Conservation (phyloP, 2,329 filamentous ascomycete genomes). For the Microcera coccophila region DNA sequence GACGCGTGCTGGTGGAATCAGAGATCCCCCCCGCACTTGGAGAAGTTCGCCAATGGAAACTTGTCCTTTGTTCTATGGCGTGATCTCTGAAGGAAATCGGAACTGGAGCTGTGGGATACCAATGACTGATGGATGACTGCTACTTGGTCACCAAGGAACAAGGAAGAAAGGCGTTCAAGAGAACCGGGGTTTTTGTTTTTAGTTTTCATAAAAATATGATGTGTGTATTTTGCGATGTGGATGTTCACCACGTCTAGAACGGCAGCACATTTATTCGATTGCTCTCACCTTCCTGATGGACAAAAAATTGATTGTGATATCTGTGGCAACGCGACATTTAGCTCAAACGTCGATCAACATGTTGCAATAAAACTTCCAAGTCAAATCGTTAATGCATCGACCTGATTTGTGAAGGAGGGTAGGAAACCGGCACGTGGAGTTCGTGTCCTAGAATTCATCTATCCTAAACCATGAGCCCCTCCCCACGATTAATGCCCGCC, state of each 20-base stretch:
- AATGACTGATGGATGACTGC: constrained; percentile 15
- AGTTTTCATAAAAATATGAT: no score
- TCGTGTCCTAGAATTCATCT: no score
- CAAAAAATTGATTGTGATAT: no score
- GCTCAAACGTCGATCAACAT: no score
- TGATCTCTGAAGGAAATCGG: constrained; percentile 9
- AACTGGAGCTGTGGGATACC: constrained; percentile 16
- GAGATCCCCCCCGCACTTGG: not conserved
- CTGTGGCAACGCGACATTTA: no score
- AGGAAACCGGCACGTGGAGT: no score
- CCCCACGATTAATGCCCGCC: no score
- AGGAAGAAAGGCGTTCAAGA: constrained; percentile 24
- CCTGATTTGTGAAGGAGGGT: no score
- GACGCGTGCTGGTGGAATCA: not conserved
- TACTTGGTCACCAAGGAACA: constrained; percentile 10
- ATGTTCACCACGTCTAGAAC: constrained; percentile 20
- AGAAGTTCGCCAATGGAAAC: constrained; percentile 5
- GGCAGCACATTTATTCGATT: constrained; percentile 20
- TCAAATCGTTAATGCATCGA: no score
- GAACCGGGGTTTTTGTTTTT: constrained; percentile 18
- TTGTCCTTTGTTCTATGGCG: constrained; percentile 13
- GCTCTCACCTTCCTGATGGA: no score
- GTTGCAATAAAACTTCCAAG: no score
- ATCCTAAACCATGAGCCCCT: no score
- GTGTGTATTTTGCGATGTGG: constrained; percentile 28